Evolutionary conservation across 2,329 filamentous ascomycete genomes (phyloP), one percentile per base, ranked within the genome.

Genomic region (Zarea fungicola): DNA sequence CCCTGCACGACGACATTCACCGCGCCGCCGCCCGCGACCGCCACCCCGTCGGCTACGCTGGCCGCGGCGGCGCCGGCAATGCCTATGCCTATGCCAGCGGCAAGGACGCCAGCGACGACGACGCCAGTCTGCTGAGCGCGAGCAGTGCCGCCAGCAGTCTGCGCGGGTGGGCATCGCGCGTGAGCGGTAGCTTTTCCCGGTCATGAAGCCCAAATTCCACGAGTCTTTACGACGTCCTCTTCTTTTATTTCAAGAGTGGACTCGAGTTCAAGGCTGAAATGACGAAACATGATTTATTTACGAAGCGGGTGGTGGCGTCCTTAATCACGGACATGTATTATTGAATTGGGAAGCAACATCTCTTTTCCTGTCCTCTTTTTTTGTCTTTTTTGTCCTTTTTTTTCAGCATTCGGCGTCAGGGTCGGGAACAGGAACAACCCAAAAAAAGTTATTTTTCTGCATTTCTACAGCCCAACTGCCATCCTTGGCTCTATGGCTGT

Each of bases 51-150:
- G 85, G 84, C 68, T 76, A 83, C 66, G 76, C 76, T 13, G 83
- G 84, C 57, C 81, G 83, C 48, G 84, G 84, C 56, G 83, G 84
- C 52, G 82, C 81, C 2, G 84, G 83, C 57, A 69, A 69, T 54
- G 74, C 80, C 54, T 87, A 87, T 66, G 81, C 85, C 63, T 57
- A 63, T 37, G 52, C 55, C 52, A 40, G 57, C 52, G 40, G 52
- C 39, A 46, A 49, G 41, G 51, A 48, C 51, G 31, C 36, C 42
- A 39, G 39, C 36, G 50, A 52, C 35, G 54, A 58, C 42, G 55
- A 50, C 42, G 54, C 57, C 22, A 48, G 44, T 18, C 18, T 43
- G 48, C 32, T 43, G 25, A 60, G 60, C 36, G 51, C n/a, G n/a
- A 42, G 4, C 45, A 48, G 45, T 29, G 21, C 35, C 21, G 32